phyloP scores from a whole-genome alignment of 495 filamentous ascomycete genomes.

The Schizothecium vesticola region DNA sequence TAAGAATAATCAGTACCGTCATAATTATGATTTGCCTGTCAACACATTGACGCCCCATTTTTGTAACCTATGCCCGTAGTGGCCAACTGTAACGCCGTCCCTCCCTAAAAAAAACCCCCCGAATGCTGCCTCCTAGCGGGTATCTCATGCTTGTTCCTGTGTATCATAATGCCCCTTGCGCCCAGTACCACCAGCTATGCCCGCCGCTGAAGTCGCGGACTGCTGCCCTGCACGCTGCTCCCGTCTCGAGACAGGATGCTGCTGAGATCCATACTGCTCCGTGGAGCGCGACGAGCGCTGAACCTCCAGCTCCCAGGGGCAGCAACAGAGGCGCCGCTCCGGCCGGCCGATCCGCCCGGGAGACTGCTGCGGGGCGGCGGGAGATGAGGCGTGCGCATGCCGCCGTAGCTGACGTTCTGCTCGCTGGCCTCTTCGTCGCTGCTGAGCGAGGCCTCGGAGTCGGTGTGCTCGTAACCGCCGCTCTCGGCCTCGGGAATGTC shows the following conservation, averaged over 20 bases:
- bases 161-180: background rate
- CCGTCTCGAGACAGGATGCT: slow-evolving; percentile 44
- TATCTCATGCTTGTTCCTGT: slow-evolving; percentile 7
- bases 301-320: background rate
- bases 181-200: background rate
- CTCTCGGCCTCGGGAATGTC: slow-evolving; percentile 59
- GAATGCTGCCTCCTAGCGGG: background rate
- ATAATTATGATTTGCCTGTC: background rate
- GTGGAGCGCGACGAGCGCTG: slow-evolving; percentile 25
- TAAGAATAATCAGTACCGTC: background rate
- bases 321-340: slow-evolving; percentile 5
- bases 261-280: slow-evolving; percentile 48
- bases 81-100: background rate
- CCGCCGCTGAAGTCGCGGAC: slow-evolving; percentile 33
- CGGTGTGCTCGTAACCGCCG: slow-evolving; percentile 69
- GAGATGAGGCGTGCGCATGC: slow-evolving; percentile 9
- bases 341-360: slow-evolving; percentile 2
- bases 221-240: slow-evolving; percentile 45
- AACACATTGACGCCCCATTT: background rate
- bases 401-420: slow-evolving; percentile 20
- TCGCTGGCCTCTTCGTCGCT: slow-evolving; percentile 26
- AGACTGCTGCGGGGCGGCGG: slow-evolving; percentile 10
- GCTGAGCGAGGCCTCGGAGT: slow-evolving; percentile 66
- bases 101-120: background rate
- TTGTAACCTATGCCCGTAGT: background rate